phyloP scores from a whole-genome alignment of 2,329 filamentous ascomycete genomes.

The Sporothrix humicola region DNA sequence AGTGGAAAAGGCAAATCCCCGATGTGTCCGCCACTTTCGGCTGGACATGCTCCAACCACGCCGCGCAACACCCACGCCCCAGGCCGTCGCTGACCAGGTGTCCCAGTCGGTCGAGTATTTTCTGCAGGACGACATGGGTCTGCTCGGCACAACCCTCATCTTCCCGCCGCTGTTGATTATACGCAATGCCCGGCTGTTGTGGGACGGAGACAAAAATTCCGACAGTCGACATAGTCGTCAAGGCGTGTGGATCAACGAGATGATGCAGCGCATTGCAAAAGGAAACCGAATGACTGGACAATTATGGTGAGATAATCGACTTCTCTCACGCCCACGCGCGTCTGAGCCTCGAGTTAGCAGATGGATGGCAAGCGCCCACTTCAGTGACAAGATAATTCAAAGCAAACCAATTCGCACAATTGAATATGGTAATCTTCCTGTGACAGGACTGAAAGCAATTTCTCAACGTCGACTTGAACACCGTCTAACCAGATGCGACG shows the following conservation, averaged over 20 bases:
- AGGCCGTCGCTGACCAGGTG: neutral
- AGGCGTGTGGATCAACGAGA: neutral
- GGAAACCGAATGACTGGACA: neutral
- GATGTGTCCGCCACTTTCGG: neutral
- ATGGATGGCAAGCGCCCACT: too few species aligned
- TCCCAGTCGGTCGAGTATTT: conserved; percentile 9
- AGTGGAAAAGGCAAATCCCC: neutral
- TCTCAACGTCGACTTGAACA: too few species aligned
- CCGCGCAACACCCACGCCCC: neutral
- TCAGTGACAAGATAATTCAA: too few species aligned
- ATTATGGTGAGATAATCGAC: neutral
- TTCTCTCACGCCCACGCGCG: too few species aligned
- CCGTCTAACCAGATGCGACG: too few species aligned
- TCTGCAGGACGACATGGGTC: neutral
- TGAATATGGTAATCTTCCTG: too few species aligned
- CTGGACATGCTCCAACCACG: neutral
- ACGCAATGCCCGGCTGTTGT: too few species aligned
- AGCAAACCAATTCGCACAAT: too few species aligned
- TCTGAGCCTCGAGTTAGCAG: too few species aligned
- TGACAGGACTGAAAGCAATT: too few species aligned
- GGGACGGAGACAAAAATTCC: neutral
- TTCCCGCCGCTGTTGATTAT: neutral
- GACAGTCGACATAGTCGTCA: neutral
- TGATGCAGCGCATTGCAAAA: neutral
- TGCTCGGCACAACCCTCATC: neutral